Evolutionary conservation across 768 basidiomycete species (phyloP), one percentile per base, ranked within the genome.

Genomic region (Auricularia cornea): DNA sequence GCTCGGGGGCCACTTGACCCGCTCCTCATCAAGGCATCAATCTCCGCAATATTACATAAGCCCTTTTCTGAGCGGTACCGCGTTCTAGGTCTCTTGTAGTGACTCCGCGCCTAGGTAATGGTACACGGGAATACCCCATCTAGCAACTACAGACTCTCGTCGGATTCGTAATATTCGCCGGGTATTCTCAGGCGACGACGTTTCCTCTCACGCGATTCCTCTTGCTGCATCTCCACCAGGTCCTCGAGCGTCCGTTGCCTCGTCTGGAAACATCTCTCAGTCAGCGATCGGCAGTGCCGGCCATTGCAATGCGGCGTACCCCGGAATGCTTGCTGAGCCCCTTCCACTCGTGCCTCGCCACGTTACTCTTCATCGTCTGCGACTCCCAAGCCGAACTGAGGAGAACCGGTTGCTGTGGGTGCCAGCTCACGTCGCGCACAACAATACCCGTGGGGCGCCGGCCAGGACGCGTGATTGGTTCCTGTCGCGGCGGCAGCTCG

Each of bases 321-420:
- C 26, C 28, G 11, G 28, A 5, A 20, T 57, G 54, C 74, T 93
- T 95, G 1, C 83, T 82, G 62, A 95, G 76, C 5, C 95, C 94
- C 75, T 95, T 97, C 92, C 94, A 99, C 75, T 98, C 92, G 68
- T 99, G 97, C 67, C 90, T 81, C 4, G 95, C 96, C 28, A 99
- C 83, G 51, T 86, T 81, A 40, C 92, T 94, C 14, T 87, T 85
- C 54, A 74, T 62, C 31, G 72, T 65, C 63, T 68, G 77, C 41
- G 77, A 80, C 51, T 89, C 86, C 96, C 97, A 98, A 3, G 86
- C 94, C 5, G 90, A 92, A 66, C 90, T 94, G 87, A 99, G 89
- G 57, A 99, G 72, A 26, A 89, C 86, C 41, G 96, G 94, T 79
- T 95, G 88, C 84, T 84, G 84, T 33, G 90, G 85, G 72, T 94